phyloP scores from a whole-genome alignment of 2,329 filamentous ascomycete genomes.

The Trichophyton mentagrophytes region DNA sequence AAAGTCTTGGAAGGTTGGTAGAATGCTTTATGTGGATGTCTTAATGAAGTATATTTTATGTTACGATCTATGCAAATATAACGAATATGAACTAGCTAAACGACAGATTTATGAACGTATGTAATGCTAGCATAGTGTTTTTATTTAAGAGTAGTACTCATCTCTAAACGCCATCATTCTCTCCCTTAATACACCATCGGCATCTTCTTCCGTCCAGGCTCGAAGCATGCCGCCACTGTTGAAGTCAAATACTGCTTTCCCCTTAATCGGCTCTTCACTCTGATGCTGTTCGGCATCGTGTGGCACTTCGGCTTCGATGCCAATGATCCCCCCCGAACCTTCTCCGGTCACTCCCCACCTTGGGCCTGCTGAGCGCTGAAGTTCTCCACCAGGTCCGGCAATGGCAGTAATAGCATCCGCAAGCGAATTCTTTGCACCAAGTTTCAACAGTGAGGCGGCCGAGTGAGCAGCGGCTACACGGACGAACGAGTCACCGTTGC shows the following conservation, averaged over 20 bases:
- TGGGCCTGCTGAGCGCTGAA: conserved; percentile 60
- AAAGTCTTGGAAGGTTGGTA: conserved; percentile 57
- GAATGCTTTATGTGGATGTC: background rate
- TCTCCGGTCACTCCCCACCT: conserved; percentile 64
- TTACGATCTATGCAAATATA: background rate
- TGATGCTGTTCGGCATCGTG: conserved; percentile 27
- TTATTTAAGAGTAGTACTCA: conserved; percentile 19
- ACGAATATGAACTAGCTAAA: background rate
- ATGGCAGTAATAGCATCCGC: conserved; percentile 50
- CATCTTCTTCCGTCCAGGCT: conserved; percentile 47
- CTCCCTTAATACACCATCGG: conserved; percentile 22
- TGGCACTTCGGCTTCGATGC: conserved; percentile 34
- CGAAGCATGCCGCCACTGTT: conserved; percentile 85
- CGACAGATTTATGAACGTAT: background rate
- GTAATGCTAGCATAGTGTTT: background rate
- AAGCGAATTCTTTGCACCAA: conserved; percentile 36
- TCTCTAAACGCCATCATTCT: conserved; percentile 34
- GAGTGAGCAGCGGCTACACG: conserved; percentile 59
- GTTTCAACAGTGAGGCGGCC: conserved; percentile 59
- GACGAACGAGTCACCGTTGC: conserved; percentile 81
- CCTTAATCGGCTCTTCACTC: conserved; percentile 15
- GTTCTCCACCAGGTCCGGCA: conserved; percentile 56
- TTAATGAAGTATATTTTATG: background rate
- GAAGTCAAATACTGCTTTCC: conserved; percentile 58
- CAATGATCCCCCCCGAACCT: conserved; percentile 76